A percentile compares a stretch with the other conserved stretches of the same genome.
Evolutionary conservation across 805 yeast genomes (phyloP).

Genomic region (Tetrapisispora taiwanensis): DNA sequence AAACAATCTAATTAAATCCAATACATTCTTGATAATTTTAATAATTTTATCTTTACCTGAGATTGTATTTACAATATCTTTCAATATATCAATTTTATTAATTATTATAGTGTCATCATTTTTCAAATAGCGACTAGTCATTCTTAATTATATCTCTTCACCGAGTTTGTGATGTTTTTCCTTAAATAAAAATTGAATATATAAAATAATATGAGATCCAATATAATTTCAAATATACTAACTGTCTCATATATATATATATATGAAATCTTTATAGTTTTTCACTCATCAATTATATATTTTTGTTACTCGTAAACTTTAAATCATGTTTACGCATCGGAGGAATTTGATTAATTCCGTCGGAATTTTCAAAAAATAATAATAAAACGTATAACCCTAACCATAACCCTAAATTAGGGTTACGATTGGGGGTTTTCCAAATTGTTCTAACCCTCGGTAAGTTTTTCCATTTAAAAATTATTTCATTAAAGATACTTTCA

Average conservation of each 20-base stretch:
- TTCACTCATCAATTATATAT: too few relatives aligned
- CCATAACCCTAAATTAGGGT: background rate
- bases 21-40: slow-evolving; percentile 48
- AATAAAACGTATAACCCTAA: background rate
- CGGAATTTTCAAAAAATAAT: background rate
- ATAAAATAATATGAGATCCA: too few relatives aligned
- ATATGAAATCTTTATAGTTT: too few relatives aligned
- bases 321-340: background rate
- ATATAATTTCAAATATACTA: too few relatives aligned
- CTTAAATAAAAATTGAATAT: too few relatives aligned
- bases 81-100: slow-evolving; percentile 35
- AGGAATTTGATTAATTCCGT: background rate
- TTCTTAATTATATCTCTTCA: background rate
- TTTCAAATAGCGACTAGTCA: background rate
- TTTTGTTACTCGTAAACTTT: too few relatives aligned
- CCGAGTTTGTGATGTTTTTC: too few relatives aligned
- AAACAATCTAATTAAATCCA: slow-evolving; percentile 43
- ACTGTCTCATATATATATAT: too few relatives aligned
- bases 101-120: background rate
- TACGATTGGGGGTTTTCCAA: background rate
- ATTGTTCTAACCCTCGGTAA: background rate
- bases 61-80: slow-evolving; percentile 43
- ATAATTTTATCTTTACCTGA: slow-evolving; percentile 67
- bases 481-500: too few relatives aligned
- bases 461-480: background rate